Percentiles rank a stretch among this genome's conserved stretches.
These are phyloP conservation scores for Rhytidhysteron rufulum DNA, from an alignment of 2,329 filamentous ascomycete species.

Conservation along the genomic window DNA sequence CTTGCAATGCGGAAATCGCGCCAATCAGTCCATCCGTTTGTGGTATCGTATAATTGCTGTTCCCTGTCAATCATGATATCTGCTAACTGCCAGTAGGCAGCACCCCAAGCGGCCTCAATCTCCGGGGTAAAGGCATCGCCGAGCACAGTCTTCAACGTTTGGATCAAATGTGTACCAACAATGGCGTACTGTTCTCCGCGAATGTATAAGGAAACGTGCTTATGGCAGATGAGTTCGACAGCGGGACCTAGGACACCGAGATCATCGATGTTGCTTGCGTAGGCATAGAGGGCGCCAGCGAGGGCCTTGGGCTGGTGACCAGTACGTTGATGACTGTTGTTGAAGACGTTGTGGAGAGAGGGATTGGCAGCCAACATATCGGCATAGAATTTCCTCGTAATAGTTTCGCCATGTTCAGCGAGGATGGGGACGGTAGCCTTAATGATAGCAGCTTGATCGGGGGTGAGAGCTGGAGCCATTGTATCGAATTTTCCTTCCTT, in stretches of 20 bases:
- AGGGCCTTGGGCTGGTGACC: slow-evolving; percentile 68
- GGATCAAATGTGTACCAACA: slow-evolving; percentile 65
- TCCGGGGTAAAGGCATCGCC: slow-evolving; percentile 63
- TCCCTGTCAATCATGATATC: slow-evolving; percentile 68
- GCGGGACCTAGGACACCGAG: slow-evolving; percentile 55
- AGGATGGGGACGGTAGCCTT: slow-evolving; percentile 68
- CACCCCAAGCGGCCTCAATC: slow-evolving; percentile 63
- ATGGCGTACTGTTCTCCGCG: slow-evolving; percentile 66
- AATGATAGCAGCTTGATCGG: slow-evolving; percentile 61
- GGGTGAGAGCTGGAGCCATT: slow-evolving; percentile 48
- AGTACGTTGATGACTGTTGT: slow-evolving; percentile 64
- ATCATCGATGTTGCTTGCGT: slow-evolving; percentile 68
- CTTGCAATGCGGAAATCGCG: slow-evolving; percentile 61
- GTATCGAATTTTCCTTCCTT: too few relatives aligned
- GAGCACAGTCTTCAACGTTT: slow-evolving; percentile 64
- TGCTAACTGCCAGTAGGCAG: slow-evolving; percentile 70
- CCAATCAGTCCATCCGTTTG: slow-evolving; percentile 64
- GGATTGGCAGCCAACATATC: slow-evolving; percentile 64
- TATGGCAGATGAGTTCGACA: slow-evolving; percentile 69
- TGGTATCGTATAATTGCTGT: slow-evolving; percentile 57
- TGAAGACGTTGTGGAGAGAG: slow-evolving; percentile 67
- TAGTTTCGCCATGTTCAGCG: slow-evolving; percentile 62
- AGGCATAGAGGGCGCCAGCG: slow-evolving; percentile 65
- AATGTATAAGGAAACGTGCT: slow-evolving; percentile 69
- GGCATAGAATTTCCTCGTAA: slow-evolving; percentile 69